phyloP scores from a whole-genome alignment of 345 rosid species.

The Corymbia maculata region DNA sequence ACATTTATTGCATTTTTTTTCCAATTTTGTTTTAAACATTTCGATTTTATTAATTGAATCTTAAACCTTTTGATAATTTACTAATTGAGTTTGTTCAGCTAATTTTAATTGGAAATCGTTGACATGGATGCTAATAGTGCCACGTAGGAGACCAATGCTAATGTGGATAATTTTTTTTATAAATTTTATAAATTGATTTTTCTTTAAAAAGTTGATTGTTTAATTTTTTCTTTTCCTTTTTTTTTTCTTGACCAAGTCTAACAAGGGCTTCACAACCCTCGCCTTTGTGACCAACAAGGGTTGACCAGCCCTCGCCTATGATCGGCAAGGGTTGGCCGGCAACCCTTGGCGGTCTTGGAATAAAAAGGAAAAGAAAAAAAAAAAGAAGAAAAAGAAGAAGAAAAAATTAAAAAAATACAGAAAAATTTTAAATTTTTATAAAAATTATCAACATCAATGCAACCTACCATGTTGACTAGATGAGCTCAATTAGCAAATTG shows the following conservation, averaged over 20 bases:
- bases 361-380: too few relatives aligned
- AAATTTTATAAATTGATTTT: too few relatives aligned
- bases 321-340: not conserved
- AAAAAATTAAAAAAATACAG: accelerated
- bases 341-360: not conserved
- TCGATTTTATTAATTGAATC: too few relatives aligned
- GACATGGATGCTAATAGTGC: not conserved
- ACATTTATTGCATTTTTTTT: not conserved
- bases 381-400: accelerated
- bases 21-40: too few relatives aligned
- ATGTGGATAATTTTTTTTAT: too few relatives aligned
- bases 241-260: not conserved
- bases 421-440: too few relatives aligned
- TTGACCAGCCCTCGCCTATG: not conserved
- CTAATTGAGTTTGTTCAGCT: not conserved
- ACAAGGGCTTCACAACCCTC: not conserved
- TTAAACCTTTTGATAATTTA: not conserved
- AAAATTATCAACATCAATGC: too few relatives aligned
- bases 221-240: too few relatives aligned
- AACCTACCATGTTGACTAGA: not conserved
- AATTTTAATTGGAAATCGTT: too few relatives aligned
- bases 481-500: not conserved
- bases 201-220: too few relatives aligned
- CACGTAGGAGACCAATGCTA: not conserved
- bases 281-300: not conserved